Base-by-base conservation (phyloP, 2,329 filamentous ascomycete species). In the Trichoderma sp. region DNA sequence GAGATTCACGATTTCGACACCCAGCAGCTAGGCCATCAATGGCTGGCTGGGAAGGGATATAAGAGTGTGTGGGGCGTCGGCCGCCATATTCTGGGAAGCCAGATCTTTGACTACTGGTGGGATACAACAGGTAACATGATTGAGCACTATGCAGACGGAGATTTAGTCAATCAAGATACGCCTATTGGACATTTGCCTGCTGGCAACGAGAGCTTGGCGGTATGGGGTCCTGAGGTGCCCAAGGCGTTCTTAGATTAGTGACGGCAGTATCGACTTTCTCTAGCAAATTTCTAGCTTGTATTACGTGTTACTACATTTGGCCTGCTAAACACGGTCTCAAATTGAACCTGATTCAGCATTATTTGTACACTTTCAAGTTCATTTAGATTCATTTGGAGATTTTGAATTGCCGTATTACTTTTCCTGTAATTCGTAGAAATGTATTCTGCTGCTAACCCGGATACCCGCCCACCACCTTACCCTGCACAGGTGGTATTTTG, bases 141-240 rank as follows among this genome's bases (percentile, higher is more conserved):
- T 62, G 87, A 89, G 77, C 87, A 89, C 74, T 91, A 91, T 76
- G 85, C 88, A 1, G 88, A 91, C 78, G 88, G 88, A 0, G 88
- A 91, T 79, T 70, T 89, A 70, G 87, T 90, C 1, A 89, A 89
- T 74, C 78, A 83, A 68, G 79, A 86, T 34, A 87, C 84, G 23
- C 80, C 80, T 28, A 55, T 55, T n/a, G 50, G 50, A 9, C 50
- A 55, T 55, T 23, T 55, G 12, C 50, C 50, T 55, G 50, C 50
- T 11, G 0, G 82, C 26, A 55, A 50, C 12, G 43, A 71, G 58
- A 23, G 58, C 17, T 61, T 72, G 34, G 71, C 74, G 4, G 68
- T 75, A 11, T 77, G 76, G 76, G 75, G 76, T 0, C 76, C 75
- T 0, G 73, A 75, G 30, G 62, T 76, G 3, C 72, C 75, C 6